Conservation (phyloP, 2,329 filamentous ascomycete genomes). For the Claviceps purpurea region DNA sequence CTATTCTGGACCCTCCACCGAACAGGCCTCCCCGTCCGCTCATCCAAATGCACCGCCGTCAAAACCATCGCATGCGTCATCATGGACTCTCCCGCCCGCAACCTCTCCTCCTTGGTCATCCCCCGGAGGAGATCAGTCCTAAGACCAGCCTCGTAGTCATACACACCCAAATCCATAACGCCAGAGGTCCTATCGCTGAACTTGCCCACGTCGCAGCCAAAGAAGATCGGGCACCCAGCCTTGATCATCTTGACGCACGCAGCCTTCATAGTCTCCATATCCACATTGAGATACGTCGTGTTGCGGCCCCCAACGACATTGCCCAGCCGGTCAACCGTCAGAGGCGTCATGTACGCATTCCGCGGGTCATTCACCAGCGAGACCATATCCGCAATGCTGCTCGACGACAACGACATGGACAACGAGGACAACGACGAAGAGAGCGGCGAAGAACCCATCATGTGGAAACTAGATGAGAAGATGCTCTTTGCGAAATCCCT, state of each 20-base stretch:
- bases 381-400: slow-evolving; percentile 52
- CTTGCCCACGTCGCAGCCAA: slow-evolving; percentile 78
- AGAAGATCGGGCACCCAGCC: slow-evolving; percentile 71
- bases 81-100: slow-evolving; percentile 59
- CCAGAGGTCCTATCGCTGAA: slow-evolving; percentile 55
- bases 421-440: background rate
- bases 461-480: slow-evolving; percentile 31
- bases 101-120: slow-evolving; percentile 62
- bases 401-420: slow-evolving; percentile 26
- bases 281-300: slow-evolving; percentile 73
- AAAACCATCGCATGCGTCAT: slow-evolving; percentile 95
- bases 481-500: slow-evolving; percentile 59
- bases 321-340: slow-evolving; percentile 67
- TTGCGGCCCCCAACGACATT: slow-evolving; percentile 67
- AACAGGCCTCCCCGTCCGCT: slow-evolving; percentile 45
- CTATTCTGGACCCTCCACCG: slow-evolving; percentile 82
- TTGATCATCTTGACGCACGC: slow-evolving; percentile 67
- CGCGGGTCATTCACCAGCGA: slow-evolving; percentile 79
- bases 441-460: slow-evolving; percentile 19
- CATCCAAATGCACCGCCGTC: slow-evolving; percentile 69
- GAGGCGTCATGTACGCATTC: slow-evolving; percentile 55
- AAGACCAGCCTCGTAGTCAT: slow-evolving; percentile 76
- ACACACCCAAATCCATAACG: slow-evolving; percentile 67
- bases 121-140: slow-evolving; percentile 58
- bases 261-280: slow-evolving; percentile 56